phyloP scores from a whole-genome alignment of 2,329 filamentous ascomycete genomes.

The Apiospora malaysiana region DNA sequence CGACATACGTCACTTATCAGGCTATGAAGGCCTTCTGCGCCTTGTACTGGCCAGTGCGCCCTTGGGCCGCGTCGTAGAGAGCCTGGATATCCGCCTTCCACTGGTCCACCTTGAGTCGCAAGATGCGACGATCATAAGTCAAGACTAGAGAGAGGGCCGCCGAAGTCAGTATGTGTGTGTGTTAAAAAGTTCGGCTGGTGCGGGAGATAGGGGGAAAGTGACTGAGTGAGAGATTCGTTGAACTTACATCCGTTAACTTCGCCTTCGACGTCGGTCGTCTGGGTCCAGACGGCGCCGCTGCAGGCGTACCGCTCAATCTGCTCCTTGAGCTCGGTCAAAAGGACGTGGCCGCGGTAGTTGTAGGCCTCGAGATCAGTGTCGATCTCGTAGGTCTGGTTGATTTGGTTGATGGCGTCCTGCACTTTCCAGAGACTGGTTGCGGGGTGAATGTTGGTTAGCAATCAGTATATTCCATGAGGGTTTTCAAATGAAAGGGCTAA shows the following conservation, averaged over 20 bases:
- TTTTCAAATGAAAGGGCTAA: too few relatives aligned
- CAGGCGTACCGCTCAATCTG: conserved; percentile 67
- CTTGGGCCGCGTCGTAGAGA: conserved; percentile 61
- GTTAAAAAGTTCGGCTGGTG: too few relatives aligned
- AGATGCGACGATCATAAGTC: conserved; percentile 69
- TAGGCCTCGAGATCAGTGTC: conserved; percentile 62
- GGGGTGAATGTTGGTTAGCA: conserved; percentile 39
- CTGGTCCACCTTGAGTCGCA: conserved; percentile 60
- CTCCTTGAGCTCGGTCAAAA: conserved; percentile 66
- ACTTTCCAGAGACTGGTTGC: conserved; percentile 63
- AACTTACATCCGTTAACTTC: conserved; percentile 67
- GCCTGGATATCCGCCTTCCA: conserved; percentile 66
- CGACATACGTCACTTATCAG: not conserved
- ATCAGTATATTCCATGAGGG: not conserved
- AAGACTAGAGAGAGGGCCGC: conserved; percentile 45
- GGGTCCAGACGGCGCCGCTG: conserved; percentile 73
- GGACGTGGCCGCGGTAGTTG: conserved; percentile 68
- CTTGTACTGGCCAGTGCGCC: not conserved
- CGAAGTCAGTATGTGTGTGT: not conserved
- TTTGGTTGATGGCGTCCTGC: conserved; percentile 59
- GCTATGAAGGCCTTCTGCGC: not conserved
- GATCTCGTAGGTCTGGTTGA: conserved; percentile 73
- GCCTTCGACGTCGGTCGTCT: conserved; percentile 77
- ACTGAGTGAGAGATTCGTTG: not conserved
- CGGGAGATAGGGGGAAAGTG: not conserved